phyloP scores from a whole-genome alignment of 768 basidiomycete species.

The Podaxis sp. region DNA sequence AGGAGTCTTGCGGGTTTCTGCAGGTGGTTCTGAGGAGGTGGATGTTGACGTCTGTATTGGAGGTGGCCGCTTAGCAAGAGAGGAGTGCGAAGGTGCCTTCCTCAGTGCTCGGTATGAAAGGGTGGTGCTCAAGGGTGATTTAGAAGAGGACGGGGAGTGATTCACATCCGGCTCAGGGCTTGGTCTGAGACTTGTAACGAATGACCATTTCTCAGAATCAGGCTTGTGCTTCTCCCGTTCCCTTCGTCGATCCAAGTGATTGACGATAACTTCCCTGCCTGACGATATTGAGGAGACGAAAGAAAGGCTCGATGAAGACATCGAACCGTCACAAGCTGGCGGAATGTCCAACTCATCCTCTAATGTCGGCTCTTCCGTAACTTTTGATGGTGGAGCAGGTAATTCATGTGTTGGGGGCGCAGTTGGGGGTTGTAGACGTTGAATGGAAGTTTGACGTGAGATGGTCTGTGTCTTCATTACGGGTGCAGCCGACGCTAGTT shows the following conservation, averaged over 20 bases:
- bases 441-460: conserved; percentile 42
- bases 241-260: conserved; percentile 27
- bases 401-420: conserved; percentile 51
- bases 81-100: conserved; percentile 60
- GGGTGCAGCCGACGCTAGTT: conserved; percentile 2
- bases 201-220: conserved; percentile 26
- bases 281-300: conserved; percentile 42
- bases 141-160: conserved; percentile 19
- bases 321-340: conserved; percentile 22
- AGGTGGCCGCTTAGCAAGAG: conserved; percentile 38
- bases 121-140: conserved; percentile 20
- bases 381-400: conserved; percentile 41
- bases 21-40: conserved; percentile 27
- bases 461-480: conserved; percentile 33
- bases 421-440: conserved; percentile 43
- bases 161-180: conserved; percentile 16
- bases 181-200: conserved; percentile 22
- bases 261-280: conserved; percentile 25
- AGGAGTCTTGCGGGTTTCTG: conserved; percentile 30
- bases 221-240: conserved; percentile 27
- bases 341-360: conserved; percentile 17
- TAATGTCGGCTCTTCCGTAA: conserved; percentile 13
- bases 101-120: conserved; percentile 39
- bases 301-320: conserved; percentile 40
- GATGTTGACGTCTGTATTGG: conserved; percentile 28